Evolutionary conservation across 2,329 filamentous ascomycete species (phyloP).

Genomic region (Exophiala lecanii-corni): DNA sequence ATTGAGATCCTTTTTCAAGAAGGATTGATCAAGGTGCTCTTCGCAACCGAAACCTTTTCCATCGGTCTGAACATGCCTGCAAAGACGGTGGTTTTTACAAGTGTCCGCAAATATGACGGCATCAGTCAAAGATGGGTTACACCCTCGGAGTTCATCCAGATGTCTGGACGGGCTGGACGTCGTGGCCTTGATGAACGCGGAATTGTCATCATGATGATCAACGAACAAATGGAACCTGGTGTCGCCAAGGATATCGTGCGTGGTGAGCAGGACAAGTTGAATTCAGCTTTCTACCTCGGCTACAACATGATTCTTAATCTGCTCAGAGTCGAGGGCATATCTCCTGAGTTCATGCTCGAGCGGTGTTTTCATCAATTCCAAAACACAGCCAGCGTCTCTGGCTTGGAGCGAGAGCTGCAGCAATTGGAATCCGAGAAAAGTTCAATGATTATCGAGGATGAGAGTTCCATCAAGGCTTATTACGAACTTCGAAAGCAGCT

Average conservation of each 20-base stretch:
- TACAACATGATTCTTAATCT: constrained; percentile 99
- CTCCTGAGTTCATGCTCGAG: constrained; percentile 98
- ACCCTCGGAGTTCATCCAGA: constrained; percentile 95
- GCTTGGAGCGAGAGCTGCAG: constrained; percentile 76
- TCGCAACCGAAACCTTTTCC: constrained; percentile 97
- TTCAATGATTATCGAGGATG: constrained; percentile 73
- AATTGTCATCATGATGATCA: constrained; percentile 99
- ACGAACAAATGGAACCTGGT: constrained; percentile 90
- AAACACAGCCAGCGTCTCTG: constrained; percentile 80
- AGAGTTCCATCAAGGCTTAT: constrained; percentile 87
- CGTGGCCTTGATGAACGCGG: constrained; percentile 95
- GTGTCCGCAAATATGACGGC: constrained; percentile 92
- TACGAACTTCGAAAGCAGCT: constrained; percentile 84
- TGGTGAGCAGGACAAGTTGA: constrained; percentile 92
- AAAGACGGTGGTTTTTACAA: constrained; percentile 98
- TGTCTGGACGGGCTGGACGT: constrained; percentile 95
- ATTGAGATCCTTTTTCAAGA: constrained; percentile 99
- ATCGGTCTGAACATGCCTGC: constrained; percentile 99
- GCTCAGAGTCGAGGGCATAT: constrained; percentile 97
- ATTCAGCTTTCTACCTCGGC: constrained; percentile 94
- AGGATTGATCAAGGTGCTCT: constrained; percentile 93
- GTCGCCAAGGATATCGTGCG: constrained; percentile 94
- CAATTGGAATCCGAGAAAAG: constrained; percentile 71
- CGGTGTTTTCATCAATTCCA: constrained; percentile 98
- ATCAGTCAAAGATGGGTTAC: constrained; percentile 75